Conservation (phyloP, 1,139 yeast genomes). For the Zhuliangozyma blackwelliae region DNA sequence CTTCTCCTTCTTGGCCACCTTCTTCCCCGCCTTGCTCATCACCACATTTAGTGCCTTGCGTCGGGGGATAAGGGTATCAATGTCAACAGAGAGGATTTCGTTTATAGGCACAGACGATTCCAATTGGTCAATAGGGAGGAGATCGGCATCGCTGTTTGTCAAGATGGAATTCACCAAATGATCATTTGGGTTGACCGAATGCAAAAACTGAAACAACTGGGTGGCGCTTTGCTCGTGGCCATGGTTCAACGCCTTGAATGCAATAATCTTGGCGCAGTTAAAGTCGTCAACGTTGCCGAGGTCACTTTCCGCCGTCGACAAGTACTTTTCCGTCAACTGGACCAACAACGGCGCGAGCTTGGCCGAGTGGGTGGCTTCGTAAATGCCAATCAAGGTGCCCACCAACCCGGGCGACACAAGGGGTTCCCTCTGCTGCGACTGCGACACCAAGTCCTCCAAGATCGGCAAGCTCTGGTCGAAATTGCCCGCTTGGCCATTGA, state of each 20-base stretch:
- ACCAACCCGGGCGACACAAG: slow-evolving; percentile 38
- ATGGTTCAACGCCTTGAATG: slow-evolving; percentile 40
- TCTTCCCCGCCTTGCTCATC: slow-evolving; percentile 1
- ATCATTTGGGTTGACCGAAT: slow-evolving; percentile 24
- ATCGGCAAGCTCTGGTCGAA: slow-evolving; percentile 42
- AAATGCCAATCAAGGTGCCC: slow-evolving; percentile 44
- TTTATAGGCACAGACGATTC: slow-evolving; percentile 17
- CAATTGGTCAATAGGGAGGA: slow-evolving; percentile 37
- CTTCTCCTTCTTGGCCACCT: slow-evolving; percentile 10
- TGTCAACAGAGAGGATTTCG: slow-evolving; percentile 24
- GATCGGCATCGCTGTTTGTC: slow-evolving; percentile 17
- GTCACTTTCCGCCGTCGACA: slow-evolving; percentile 15
- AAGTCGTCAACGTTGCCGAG: slow-evolving; percentile 21
- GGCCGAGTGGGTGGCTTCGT: slow-evolving; percentile 31
- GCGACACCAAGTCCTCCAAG: slow-evolving; percentile 32
- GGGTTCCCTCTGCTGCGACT: slow-evolving; percentile 2
- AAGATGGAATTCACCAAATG: slow-evolving; percentile 30
- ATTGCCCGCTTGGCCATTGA: slow-evolving; percentile 34
- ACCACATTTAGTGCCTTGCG: background rate
- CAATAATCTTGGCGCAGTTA: slow-evolving; percentile 44
- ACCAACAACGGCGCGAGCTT: slow-evolving; percentile 24
- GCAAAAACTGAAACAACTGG: slow-evolving; percentile 29
- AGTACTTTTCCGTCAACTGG: slow-evolving; percentile 18
- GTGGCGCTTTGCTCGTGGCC: slow-evolving; percentile 25
- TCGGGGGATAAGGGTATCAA: slow-evolving; percentile 18